Evolutionary conservation across 805 yeast genomes (phyloP).

Genomic region (Metschnikowia cubensis): DNA sequence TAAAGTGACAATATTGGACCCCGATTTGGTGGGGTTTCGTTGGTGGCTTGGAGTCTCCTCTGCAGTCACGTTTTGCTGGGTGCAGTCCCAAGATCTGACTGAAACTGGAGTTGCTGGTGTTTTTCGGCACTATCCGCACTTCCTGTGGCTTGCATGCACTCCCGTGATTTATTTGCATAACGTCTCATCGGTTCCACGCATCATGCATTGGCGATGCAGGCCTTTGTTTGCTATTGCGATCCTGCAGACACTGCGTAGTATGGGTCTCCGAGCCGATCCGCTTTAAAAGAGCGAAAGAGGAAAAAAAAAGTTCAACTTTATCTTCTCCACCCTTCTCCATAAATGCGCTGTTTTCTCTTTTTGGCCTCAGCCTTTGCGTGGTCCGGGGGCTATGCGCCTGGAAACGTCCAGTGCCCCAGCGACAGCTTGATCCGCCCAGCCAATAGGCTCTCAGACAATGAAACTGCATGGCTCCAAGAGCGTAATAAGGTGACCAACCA

Average conservation of each 20-base stretch:
- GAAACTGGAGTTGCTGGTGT: no score
- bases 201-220: background rate
- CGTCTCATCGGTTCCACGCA: background rate
- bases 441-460: slow-evolving; percentile 9
- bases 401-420: slow-evolving; percentile 14
- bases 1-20: no score
- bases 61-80: no score
- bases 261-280: background rate
- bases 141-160: no score
- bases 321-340: background rate
- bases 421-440: slow-evolving; percentile 14
- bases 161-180: no score
- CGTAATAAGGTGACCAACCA: slow-evolving; percentile 39
- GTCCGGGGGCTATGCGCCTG: slow-evolving; percentile 19
- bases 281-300: background rate
- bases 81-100: no score
- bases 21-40: no score
- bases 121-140: no score
- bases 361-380: slow-evolving; percentile 14
- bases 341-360: slow-evolving; percentile 7
- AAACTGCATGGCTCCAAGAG: slow-evolving; percentile 14
- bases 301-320: no score
- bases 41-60: no score
- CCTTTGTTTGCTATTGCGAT: background rate
- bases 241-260: background rate